These are phyloP conservation scores for Plasmodium fragile DNA, from an alignment of 169 alveolate genomes.

Conservation along the genomic window DNA sequence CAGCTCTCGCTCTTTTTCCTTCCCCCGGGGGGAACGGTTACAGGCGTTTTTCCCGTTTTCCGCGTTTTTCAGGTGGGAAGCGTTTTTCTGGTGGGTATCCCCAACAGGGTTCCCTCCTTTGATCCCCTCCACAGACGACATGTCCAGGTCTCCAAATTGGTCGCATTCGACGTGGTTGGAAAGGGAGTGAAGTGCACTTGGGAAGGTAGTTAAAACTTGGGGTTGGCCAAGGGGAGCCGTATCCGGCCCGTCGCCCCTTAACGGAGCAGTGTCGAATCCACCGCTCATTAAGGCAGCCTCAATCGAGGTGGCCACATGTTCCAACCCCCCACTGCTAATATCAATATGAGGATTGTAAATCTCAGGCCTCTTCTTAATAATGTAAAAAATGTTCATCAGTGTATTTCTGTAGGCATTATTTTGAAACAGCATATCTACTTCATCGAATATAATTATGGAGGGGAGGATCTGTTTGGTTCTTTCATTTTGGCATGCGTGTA, in stretches of 20 bases:
- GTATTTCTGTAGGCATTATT: conserved; percentile 84
- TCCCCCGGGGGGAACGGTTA: neutral
- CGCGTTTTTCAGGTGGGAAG: neutral
- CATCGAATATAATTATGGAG: conserved; percentile 84
- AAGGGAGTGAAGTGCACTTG: neutral
- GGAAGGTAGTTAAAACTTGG: neutral
- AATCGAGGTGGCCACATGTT: conserved; percentile 17
- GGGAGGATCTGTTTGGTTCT: conserved; percentile 67
- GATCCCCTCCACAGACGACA: neutral
- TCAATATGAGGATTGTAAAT: conserved; percentile 79
- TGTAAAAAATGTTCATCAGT: conserved; percentile 80
- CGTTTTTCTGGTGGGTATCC: neutral
- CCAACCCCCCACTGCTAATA: conserved; percentile 22
- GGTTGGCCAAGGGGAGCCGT: neutral
- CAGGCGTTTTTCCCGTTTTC: neutral
- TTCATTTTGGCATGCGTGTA: conserved; percentile 69
- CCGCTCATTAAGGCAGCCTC: neutral
- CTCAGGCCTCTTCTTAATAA: conserved; percentile 81
- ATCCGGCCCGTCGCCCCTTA: neutral
- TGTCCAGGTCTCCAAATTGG: neutral
- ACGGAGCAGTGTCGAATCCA: neutral
- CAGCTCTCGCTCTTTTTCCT: conserved; percentile 8
- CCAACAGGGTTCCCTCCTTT: neutral
- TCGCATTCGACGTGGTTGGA: neutral
- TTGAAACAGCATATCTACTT: conserved; percentile 83